A percentile compares a stretch with the other conserved stretches of the same genome.
phyloP scores from a whole-genome alignment of 2,329 filamentous ascomycete genomes.

The Neophaeococcomyces aloes region DNA sequence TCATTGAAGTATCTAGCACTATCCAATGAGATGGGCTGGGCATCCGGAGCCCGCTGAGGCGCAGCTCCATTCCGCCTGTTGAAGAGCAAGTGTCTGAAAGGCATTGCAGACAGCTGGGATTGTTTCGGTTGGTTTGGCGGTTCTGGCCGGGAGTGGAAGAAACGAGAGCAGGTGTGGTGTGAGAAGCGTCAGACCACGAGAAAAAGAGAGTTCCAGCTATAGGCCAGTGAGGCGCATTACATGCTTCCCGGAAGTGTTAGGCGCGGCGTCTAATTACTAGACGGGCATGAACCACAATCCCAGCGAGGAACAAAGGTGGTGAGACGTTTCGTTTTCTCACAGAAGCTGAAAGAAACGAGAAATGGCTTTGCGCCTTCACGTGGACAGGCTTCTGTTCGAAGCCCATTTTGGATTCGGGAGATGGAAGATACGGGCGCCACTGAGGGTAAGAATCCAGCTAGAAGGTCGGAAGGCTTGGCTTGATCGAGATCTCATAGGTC shows the following conservation, averaged over 20 bases:
- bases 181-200: neutral
- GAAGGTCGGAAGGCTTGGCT: neutral
- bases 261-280: neutral
- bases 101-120: neutral
- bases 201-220: too few relatives aligned
- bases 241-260: neutral
- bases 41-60: conserved; percentile 5
- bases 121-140: neutral
- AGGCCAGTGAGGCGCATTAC: neutral
- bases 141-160: neutral
- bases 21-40: neutral
- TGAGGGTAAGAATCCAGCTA: neutral
- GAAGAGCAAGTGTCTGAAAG: conserved; percentile 3
- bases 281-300: neutral
- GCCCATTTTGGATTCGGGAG: neutral
- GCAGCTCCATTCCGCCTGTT: conserved; percentile 3
- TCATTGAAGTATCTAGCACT: too few relatives aligned
- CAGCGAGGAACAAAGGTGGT: neutral
- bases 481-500: neutral
- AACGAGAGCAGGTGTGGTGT: neutral
- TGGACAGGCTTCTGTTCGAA: neutral
- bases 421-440: neutral
- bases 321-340: neutral
- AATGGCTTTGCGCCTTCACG: neutral
- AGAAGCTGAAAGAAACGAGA: neutral